phyloP scores from a whole-genome alignment of 306 rosid species.

The Castanospermum australe region DNA sequence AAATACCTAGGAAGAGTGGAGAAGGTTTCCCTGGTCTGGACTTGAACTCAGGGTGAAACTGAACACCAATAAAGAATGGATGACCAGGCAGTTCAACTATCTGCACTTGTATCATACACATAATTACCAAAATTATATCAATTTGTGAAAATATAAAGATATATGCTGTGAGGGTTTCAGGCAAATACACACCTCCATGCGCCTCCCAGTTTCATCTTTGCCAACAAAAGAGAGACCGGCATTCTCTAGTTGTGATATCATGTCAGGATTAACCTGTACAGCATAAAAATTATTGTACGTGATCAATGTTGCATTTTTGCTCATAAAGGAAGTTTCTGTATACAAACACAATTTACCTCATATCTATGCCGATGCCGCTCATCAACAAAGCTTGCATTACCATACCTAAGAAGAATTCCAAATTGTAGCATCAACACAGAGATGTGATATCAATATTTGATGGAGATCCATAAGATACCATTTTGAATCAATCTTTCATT shows the following conservation, averaged over 20 bases:
- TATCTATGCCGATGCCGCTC: conserved; percentile 88
- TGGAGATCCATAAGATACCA: background rate
- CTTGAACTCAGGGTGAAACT: conserved; percentile 83
- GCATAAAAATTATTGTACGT: background rate
- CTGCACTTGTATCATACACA: conserved; percentile 38
- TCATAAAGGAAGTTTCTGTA: background rate
- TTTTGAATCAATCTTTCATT: background rate
- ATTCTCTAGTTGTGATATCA: conserved; percentile 63
- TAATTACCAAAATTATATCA: background rate
- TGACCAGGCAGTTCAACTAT: conserved; percentile 66
- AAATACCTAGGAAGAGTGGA: conserved; percentile 64
- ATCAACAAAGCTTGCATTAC: conserved; percentile 50
- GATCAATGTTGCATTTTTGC: background rate
- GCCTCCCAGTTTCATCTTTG: conserved; percentile 68
- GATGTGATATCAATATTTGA: background rate
- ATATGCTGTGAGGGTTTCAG: background rate
- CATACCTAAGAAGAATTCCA: conserved; percentile 51
- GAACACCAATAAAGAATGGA: conserved; percentile 78
- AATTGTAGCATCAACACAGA: background rate
- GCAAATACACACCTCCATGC: conserved; percentile 70
- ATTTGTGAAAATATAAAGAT: background rate
- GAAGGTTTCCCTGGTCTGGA: conserved; percentile 87
- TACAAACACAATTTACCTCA: conserved; percentile 52
- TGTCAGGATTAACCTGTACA: conserved; percentile 80
- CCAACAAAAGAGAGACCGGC: conserved; percentile 81